phyloP scores from a whole-genome alignment of 2,329 filamentous ascomycete species.

The Fusarium ambrosium region DNA sequence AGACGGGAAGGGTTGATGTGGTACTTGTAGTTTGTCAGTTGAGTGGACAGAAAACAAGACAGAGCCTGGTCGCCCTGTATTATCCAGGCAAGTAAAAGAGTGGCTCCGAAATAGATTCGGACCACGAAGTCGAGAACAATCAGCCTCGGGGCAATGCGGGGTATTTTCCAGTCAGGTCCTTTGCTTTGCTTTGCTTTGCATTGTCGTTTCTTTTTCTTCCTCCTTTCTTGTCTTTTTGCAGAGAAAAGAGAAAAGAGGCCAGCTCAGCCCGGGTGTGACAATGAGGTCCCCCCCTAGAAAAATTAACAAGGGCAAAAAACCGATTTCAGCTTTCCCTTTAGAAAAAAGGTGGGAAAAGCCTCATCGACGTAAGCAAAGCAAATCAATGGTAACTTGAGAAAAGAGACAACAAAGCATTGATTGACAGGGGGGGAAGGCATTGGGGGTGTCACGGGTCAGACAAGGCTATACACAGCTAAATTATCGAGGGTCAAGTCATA shows the following conservation, averaged over 20 bases:
- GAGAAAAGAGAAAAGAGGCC: slow-evolving; percentile 25
- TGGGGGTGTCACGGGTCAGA: not conserved
- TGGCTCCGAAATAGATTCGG: not conserved
- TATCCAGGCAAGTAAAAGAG: not conserved
- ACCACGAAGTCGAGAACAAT: slow-evolving; percentile 13
- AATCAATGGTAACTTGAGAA: not conserved
- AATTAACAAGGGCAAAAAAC: not conserved
- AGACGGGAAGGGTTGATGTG: not conserved
- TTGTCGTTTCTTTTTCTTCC: not conserved
- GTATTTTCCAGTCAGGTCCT: not conserved
- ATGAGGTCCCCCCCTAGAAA: not conserved
- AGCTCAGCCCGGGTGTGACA: not conserved
- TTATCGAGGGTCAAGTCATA: not conserved
- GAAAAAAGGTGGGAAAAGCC: not conserved
- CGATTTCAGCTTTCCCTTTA: not conserved
- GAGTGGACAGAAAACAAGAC: not conserved
- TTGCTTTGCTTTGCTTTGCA: not conserved
- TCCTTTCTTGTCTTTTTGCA: not conserved
- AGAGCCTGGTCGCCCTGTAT: not conserved
- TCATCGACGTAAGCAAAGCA: not conserved
- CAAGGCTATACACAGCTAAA: not conserved
- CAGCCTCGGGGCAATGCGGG: slow-evolving; percentile 21
- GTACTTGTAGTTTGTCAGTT: not conserved
- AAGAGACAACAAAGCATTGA: not conserved
- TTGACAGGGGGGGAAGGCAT: not conserved